phyloP scores from a whole-genome alignment of 805 yeast genomes.

The Wickerhamomyces strasburgensis region DNA sequence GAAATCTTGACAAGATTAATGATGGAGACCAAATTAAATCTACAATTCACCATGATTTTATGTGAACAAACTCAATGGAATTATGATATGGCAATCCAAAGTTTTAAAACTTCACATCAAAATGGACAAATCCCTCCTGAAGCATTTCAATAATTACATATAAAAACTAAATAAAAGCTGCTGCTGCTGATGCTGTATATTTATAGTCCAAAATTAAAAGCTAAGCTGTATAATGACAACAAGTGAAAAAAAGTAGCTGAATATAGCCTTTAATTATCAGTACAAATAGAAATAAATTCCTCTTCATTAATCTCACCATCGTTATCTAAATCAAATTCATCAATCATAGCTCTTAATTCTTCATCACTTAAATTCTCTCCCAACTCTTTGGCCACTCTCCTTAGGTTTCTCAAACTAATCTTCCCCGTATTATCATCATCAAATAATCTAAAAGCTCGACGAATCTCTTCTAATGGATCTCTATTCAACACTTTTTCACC shows the following conservation, averaged over 20 bases:
- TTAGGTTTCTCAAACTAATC: conserved; percentile 72
- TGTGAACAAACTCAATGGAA: conserved; percentile 89
- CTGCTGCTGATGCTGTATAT: too few species aligned
- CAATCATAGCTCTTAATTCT: conserved; percentile 94
- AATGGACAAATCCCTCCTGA: conserved; percentile 26
- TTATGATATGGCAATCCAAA: conserved; percentile 58
- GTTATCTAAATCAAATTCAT: conserved; percentile 92
- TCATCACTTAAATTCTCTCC: conserved; percentile 92
- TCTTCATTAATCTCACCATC: conserved; percentile 93
- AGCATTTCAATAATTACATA: conserved; percentile 24
- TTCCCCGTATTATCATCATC: conserved; percentile 88
- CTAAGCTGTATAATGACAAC: too few species aligned
- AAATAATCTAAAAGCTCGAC: conserved; percentile 82
- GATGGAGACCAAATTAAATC: conserved; percentile 66
- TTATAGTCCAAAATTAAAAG: too few species aligned
- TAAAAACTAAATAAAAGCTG: too few species aligned
- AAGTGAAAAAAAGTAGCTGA: too few species aligned
- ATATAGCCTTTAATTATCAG: conserved; percentile 44
- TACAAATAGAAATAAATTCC: conserved; percentile 85
- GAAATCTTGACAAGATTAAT: conserved; percentile 61
- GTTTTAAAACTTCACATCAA: conserved; percentile 58
- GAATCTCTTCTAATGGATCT: conserved; percentile 90
- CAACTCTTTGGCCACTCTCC: conserved; percentile 86
- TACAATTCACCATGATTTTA: conserved; percentile 77
- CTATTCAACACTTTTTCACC: conserved; percentile 79